phyloP scores from a whole-genome alignment of 1,284 basidiomycete genomes.

The Mycena citricolor region DNA sequence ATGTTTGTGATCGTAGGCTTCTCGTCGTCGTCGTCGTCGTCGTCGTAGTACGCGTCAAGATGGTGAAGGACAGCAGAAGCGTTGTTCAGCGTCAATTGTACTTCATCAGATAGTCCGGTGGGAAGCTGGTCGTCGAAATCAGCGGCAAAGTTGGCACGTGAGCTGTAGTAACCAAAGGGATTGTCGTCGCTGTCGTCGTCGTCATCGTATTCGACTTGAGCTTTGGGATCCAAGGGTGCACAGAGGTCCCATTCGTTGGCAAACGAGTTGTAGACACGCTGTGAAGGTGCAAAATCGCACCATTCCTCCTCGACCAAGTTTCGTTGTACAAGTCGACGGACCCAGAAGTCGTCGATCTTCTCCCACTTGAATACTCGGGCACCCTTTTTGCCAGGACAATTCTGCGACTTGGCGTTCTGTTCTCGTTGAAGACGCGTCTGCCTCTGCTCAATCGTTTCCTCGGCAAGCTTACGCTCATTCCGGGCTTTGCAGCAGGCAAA shows the following conservation, averaged over 20 bases:
- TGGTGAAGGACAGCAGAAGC: no score
- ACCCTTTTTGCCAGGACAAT: constrained; percentile 19
- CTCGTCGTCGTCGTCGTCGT: no score
- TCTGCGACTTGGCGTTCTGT: background rate
- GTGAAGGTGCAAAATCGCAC: constrained; percentile 18
- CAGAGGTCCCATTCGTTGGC: constrained; percentile 26
- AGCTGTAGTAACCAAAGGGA: no score
- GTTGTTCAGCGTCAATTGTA: no score
- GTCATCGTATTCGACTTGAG: constrained; percentile 5
- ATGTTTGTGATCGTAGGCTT: no score
- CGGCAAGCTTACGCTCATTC: background rate
- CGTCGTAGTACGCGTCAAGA: no score
- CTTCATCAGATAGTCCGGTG: no score
- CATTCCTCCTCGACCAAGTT: constrained; percentile 6
- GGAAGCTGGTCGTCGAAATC: no score
- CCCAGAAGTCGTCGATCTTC: constrained; percentile 19
- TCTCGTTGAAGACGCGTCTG: background rate
- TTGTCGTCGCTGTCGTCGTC: constrained; percentile 1
- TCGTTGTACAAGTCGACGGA: constrained; percentile 14
- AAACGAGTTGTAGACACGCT: constrained; percentile 24
- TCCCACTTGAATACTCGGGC: constrained; percentile 24
- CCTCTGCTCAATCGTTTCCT: background rate
- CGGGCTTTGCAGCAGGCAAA: background rate
- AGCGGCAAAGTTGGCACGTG: no score
- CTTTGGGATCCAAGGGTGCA: constrained; percentile 21